Percentiles rank a stretch among this genome's conserved stretches.
phyloP scores from a whole-genome alignment of 495 filamentous ascomycete species.

The Parathielavia hyrcaniae region DNA sequence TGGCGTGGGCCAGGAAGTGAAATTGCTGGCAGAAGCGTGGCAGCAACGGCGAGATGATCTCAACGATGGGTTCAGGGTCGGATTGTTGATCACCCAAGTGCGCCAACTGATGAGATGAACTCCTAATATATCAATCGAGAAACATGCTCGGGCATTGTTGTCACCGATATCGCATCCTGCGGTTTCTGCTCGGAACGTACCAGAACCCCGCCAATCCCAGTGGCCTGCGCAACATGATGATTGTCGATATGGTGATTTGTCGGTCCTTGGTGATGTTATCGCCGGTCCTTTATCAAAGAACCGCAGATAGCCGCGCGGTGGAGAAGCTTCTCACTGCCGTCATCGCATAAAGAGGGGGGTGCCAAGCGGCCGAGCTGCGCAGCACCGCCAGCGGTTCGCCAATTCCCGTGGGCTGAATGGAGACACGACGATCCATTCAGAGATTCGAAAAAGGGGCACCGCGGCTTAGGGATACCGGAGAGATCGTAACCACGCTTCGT shows the following conservation, averaged over 20 bases:
- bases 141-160: neutral
- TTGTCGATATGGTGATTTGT: slow-evolving; percentile 25
- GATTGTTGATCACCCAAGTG: neutral
- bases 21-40: neutral
- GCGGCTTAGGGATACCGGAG: slow-evolving; percentile 5
- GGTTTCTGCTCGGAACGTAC: neutral
- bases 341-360: slow-evolving; percentile 13
- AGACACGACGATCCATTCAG: neutral
- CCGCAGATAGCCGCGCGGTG: slow-evolving; percentile 32
- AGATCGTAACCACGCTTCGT: neutral
- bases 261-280: slow-evolving; percentile 32
- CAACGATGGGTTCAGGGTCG: too few relatives aligned
- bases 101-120: neutral
- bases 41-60: neutral
- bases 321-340: slow-evolving; percentile 15
- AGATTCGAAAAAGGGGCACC: too few relatives aligned
- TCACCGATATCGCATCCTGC: slow-evolving; percentile 20
- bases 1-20: neutral
- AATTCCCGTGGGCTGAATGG: neutral
- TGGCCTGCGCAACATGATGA: slow-evolving; percentile 9
- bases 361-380: slow-evolving; percentile 14
- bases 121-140: slow-evolving; percentile 5
- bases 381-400: neutral
- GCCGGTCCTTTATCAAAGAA: slow-evolving; percentile 29
- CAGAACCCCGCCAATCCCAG: slow-evolving; percentile 18